phyloP scores from a whole-genome alignment of 495 filamentous ascomycete genomes.

The Aspergillus cristatus region DNA sequence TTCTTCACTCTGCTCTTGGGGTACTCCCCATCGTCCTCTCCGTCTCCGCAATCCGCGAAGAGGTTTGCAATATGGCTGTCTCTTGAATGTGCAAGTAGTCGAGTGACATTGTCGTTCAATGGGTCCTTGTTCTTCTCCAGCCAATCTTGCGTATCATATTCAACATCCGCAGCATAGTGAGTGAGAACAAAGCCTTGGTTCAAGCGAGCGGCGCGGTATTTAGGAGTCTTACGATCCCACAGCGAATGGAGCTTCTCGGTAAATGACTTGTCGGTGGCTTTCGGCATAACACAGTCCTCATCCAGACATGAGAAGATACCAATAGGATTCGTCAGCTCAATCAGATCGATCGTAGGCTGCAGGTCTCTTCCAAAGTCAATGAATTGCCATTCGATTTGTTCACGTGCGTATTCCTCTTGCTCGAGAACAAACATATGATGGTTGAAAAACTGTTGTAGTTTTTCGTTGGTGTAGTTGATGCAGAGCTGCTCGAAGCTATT shows the following conservation, averaged over 20 bases:
- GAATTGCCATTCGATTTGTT: constrained; percentile 99
- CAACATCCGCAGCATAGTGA: constrained; percentile 95
- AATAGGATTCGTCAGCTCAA: constrained; percentile 92
- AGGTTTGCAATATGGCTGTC: constrained; percentile 77
- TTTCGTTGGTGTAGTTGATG: constrained; percentile 99
- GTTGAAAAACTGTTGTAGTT: constrained; percentile 99
- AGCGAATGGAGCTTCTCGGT: constrained; percentile 94
- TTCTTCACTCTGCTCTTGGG: constrained; percentile 85
- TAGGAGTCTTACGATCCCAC: constrained; percentile 92
- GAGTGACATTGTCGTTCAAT: constrained; percentile 90
- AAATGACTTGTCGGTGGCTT: constrained; percentile 93
- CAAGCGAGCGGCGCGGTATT: constrained; percentile 82
- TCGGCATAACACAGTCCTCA: constrained; percentile 98
- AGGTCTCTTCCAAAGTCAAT: constrained; percentile 98
- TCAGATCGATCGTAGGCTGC: constrained; percentile 96
- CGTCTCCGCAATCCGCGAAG: constrained; percentile 79
- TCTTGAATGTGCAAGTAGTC: constrained; percentile 70
- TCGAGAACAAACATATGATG: constrained; percentile 99
- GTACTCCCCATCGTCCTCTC: constrained; percentile 60
- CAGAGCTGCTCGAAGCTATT: constrained; percentile 99
- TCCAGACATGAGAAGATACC: constrained; percentile 98
- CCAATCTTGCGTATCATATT: constrained; percentile 93
- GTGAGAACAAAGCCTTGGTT: constrained; percentile 95
- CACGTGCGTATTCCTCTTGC: constrained; percentile 95
- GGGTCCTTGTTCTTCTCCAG: constrained; percentile 99